Percentiles rank a stretch among this genome's conserved stretches.
Conservation (phyloP, 441 rosid genomes). For the Adansonia rubrostipa region DNA sequence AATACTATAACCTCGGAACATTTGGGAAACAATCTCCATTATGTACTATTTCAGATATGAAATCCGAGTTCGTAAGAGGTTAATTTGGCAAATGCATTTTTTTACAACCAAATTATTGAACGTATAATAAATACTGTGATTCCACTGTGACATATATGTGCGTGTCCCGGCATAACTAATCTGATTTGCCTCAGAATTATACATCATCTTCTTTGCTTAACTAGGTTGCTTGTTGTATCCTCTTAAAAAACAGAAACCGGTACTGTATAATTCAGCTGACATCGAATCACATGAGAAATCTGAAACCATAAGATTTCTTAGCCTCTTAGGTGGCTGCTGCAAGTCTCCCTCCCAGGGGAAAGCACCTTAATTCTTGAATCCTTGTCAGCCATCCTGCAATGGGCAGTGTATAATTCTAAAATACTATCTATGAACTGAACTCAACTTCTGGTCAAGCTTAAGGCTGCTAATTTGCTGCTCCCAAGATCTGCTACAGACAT, state of each 20-base stretch:
- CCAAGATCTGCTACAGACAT: conserved; percentile 57
- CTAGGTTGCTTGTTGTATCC: conserved; percentile 26
- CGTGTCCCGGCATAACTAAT: conserved; percentile 25
- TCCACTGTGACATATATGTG: conserved; percentile 18
- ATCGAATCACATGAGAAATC: conserved; percentile 18
- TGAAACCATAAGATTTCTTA: conserved; percentile 27
- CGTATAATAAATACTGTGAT: conserved; percentile 28
- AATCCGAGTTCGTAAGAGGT: conserved; percentile 18
- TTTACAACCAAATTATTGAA: conserved; percentile 20
- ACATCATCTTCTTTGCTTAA: conserved; percentile 27
- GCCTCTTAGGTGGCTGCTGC: conserved; percentile 28
- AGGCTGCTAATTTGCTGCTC: conserved; percentile 31
- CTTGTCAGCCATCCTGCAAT: conserved; percentile 14
- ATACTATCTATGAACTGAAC: conserved; percentile 40
- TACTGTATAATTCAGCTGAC: conserved; percentile 14
- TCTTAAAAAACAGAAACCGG: conserved; percentile 23
- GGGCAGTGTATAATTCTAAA: conserved; percentile 8
- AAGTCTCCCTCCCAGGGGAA: conserved; percentile 20
- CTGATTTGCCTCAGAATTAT: conserved; percentile 35
- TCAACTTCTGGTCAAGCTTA: conserved; percentile 37
- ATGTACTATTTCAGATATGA: conserved; percentile 21
- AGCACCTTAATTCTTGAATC: conserved; percentile 26
- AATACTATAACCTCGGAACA: not conserved
- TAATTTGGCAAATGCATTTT: conserved; percentile 15
- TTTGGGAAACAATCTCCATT: conserved; percentile 15